Conservation (phyloP, 805 yeast genomes). For the Yarrowia osloensis region DNA sequence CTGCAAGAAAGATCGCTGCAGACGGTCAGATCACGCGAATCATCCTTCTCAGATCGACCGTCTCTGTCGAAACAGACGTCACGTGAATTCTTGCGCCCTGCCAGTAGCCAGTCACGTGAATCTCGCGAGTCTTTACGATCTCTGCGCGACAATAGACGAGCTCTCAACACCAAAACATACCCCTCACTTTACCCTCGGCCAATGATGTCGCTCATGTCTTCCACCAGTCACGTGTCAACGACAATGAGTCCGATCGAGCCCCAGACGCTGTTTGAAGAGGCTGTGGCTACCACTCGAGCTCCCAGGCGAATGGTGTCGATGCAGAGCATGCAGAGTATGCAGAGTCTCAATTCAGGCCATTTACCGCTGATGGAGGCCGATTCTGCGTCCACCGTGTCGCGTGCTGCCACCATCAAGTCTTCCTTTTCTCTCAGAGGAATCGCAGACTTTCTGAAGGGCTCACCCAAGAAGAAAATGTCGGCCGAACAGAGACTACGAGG, state of each 20-base stretch:
- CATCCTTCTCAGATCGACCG: neutral
- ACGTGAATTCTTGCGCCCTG: neutral
- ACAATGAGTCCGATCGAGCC: slow-evolving; percentile 19
- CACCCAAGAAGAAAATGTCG: slow-evolving; percentile 15
- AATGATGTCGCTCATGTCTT: slow-evolving; percentile 18
- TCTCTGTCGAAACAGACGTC: neutral
- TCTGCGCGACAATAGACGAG: neutral
- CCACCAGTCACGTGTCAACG: slow-evolving; percentile 6
- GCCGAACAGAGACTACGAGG: slow-evolving; percentile 13
- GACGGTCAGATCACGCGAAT: neutral
- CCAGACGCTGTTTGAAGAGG: slow-evolving; percentile 19
- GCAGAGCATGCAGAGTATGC: slow-evolving; percentile 1
- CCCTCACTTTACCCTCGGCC: slow-evolving; percentile 5
- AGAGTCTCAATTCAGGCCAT: neutral
- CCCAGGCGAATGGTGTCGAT: slow-evolving; percentile 11
- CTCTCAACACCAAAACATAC: slow-evolving; percentile 13
- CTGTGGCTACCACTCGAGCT: slow-evolving; percentile 1
- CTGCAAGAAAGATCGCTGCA: neutral
- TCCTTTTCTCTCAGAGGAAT: slow-evolving; percentile 10
- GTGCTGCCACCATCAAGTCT: slow-evolving; percentile 15
- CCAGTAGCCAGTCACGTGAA: neutral
- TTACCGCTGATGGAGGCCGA: slow-evolving; percentile 22
- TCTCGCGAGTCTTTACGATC: neutral
- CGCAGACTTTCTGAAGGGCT: slow-evolving; percentile 13
- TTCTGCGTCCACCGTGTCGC: slow-evolving; percentile 2